A percentile compares a stretch with the other conserved stretches of the same genome.
phyloP scores from a whole-genome alignment of 2,329 filamentous ascomycete species.

The Fusarium chuoi region DNA sequence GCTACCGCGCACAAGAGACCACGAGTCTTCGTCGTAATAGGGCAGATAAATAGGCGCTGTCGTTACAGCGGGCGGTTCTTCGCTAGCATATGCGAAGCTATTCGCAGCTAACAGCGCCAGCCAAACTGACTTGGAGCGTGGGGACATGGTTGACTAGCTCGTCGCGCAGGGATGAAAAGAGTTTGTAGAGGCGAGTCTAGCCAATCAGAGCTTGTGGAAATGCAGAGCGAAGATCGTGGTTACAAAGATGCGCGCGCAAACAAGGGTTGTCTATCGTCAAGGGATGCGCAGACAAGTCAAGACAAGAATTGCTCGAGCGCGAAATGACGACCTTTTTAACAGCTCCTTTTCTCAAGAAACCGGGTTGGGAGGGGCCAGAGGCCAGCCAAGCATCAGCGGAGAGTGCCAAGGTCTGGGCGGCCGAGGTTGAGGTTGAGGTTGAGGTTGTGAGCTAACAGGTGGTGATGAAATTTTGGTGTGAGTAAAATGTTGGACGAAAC shows the following conservation, averaged over 20 bases:
- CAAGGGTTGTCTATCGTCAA: slow-evolving; percentile 2
- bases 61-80: slow-evolving; percentile 46
- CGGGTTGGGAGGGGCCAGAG: slow-evolving; percentile 16
- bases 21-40: slow-evolving; percentile 54
- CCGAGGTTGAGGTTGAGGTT: slow-evolving; percentile 24
- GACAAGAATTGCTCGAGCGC: neutral
- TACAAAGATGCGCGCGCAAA: neutral
- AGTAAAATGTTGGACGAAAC: neutral
- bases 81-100: slow-evolving; percentile 32
- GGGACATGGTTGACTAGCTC: slow-evolving; percentile 19
- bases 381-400: slow-evolving; percentile 30
- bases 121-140: slow-evolving; percentile 24
- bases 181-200: neutral
- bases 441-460: neutral
- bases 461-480: neutral
- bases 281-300: neutral
- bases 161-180: slow-evolving; percentile 16
- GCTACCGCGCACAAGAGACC: slow-evolving; percentile 58
- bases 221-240: neutral
- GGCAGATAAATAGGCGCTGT: slow-evolving; percentile 59
- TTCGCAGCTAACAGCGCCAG: slow-evolving; percentile 44
- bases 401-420: slow-evolving; percentile 42
- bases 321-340: slow-evolving; percentile 27
- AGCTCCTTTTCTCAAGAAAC: slow-evolving; percentile 5
- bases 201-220: slow-evolving; percentile 13